Conservation (phyloP, 495 filamentous ascomycete genomes). For the Staphylotrichum longicolle region DNA sequence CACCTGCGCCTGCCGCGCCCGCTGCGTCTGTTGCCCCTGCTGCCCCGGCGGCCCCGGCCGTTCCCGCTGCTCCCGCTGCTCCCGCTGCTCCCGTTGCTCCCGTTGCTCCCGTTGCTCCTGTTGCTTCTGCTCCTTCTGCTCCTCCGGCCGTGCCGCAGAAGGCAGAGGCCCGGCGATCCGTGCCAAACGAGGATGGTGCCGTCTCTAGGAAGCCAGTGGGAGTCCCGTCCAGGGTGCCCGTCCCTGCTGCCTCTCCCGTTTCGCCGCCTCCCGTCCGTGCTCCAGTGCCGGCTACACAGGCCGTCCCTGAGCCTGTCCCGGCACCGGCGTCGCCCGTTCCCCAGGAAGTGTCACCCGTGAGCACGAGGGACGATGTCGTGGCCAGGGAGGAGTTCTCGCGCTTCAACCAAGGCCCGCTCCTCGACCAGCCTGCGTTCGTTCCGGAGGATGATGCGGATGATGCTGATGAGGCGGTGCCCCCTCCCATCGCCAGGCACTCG, state of each 20-base stretch:
- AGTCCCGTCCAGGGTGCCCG: slow-evolving; percentile 8
- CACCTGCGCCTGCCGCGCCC: slow-evolving; percentile 26
- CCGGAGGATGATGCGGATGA: slow-evolving; percentile 60
- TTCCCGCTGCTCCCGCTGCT: slow-evolving; percentile 15
- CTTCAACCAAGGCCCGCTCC: slow-evolving; percentile 87
- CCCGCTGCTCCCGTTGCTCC: slow-evolving; percentile 25
- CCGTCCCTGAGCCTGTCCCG: slow-evolving; percentile 32
- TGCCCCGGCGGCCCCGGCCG: slow-evolving; percentile 24
- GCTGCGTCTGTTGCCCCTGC: slow-evolving; percentile 14
- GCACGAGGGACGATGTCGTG: slow-evolving; percentile 62
- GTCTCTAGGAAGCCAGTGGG: slow-evolving; percentile 14
- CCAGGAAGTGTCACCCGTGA: slow-evolving; percentile 57
- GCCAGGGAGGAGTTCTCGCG: slow-evolving; percentile 71
- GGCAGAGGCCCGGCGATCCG: slow-evolving; percentile 27
- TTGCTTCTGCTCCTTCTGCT: neutral
- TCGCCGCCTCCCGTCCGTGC: neutral
- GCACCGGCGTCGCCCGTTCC: slow-evolving; percentile 53
- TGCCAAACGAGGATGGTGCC: slow-evolving; percentile 35
- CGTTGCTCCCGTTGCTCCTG: slow-evolving; percentile 5
- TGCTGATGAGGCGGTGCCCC: slow-evolving; percentile 45
- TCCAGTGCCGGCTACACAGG: slow-evolving; percentile 20
- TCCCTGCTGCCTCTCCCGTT: slow-evolving; percentile 13
- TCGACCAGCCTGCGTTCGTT: slow-evolving; percentile 81
- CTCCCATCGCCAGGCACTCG: slow-evolving; percentile 41
- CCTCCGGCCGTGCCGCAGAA: slow-evolving; percentile 31